phyloP scores from a whole-genome alignment of 129 eudicot genomes.

The Scalesia atractyloides region DNA sequence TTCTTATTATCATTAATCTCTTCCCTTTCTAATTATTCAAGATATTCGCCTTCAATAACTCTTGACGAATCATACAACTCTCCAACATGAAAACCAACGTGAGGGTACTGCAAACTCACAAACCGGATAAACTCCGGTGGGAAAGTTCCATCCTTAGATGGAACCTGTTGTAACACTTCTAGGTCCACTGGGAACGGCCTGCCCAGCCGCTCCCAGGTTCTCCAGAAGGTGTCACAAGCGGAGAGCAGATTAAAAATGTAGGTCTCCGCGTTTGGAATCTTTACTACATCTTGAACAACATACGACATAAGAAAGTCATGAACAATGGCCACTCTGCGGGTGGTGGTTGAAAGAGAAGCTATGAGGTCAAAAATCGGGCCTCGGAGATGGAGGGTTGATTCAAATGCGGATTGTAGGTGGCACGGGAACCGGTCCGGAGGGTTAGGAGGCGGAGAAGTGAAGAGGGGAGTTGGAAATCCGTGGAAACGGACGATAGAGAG shows the following conservation, averaged over 20 bases:
- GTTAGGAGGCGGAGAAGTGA: constrained; percentile 45
- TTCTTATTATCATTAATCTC: constrained; percentile 25
- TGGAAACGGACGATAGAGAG: constrained; percentile 47
- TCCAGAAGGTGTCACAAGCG: constrained; percentile 34
- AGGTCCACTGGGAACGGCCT: constrained; percentile 26
- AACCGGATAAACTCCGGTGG: constrained; percentile 19
- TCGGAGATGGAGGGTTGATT: constrained; percentile 45
- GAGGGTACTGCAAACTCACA: background rate
- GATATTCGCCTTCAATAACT: constrained; percentile 45
- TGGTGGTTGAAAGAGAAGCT: constrained; percentile 25
- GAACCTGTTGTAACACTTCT: constrained; percentile 23
- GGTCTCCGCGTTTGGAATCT: constrained; percentile 46
- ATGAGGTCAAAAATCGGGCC: constrained; percentile 45
- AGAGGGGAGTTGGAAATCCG: constrained; percentile 43
- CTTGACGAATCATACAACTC: constrained; percentile 43
- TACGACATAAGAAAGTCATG: constrained; percentile 52
- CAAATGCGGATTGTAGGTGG: constrained; percentile 53
- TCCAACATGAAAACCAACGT: constrained; percentile 29
- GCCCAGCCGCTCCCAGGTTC: constrained; percentile 16
- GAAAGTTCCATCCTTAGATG: constrained; percentile 36
- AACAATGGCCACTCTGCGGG: constrained; percentile 42
- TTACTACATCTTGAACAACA: constrained; percentile 48
- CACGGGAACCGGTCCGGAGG: constrained; percentile 46
- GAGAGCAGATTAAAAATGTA: constrained; percentile 45
- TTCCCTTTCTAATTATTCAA: constrained; percentile 35